These are phyloP conservation scores for Coemansia aciculifera DNA, from an alignment of 192 early-diverging fungal genomes.

Conservation along the genomic window DNA sequence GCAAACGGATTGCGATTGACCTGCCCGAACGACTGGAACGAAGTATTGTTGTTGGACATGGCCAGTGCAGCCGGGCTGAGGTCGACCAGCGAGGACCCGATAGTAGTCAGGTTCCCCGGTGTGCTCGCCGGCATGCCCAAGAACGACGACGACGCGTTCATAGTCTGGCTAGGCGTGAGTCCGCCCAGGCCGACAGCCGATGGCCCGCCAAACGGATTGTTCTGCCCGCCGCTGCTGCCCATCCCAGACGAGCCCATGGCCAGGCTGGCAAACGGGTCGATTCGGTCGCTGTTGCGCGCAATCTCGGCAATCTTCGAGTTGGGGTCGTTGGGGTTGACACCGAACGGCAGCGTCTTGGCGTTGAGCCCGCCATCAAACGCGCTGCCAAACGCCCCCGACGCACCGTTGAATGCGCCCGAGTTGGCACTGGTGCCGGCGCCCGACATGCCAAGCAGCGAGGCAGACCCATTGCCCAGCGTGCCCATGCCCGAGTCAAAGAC, in stretches of 20 bases:
- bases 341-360: constrained; percentile 50
- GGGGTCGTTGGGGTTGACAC: constrained; percentile 37
- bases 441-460: constrained; percentile 12
- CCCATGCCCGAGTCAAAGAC: constrained; percentile 13
- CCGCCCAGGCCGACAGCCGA: constrained; percentile 11
- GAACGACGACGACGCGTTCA: constrained; percentile 11
- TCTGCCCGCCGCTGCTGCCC: not conserved
- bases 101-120: constrained; percentile 10
- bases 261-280: constrained; percentile 61
- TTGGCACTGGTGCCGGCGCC: not conserved
- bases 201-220: constrained; percentile 38
- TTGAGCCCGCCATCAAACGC: constrained; percentile 55
- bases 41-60: constrained; percentile 15
- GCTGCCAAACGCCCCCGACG: constrained; percentile 46
- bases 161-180: constrained; percentile 14
- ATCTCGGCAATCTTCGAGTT: constrained; percentile 55
- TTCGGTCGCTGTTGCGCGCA: constrained; percentile 58
- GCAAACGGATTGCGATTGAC: constrained; percentile 55
- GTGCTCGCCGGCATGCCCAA: constrained; percentile 13
- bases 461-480: constrained; percentile 4
- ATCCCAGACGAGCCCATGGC: constrained; percentile 40
- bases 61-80: constrained; percentile 36
- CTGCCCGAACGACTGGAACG: constrained; percentile 47
- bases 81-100: constrained; percentile 41
- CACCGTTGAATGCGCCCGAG: constrained; percentile 31